These are phyloP conservation scores for Aspergillus floridensis DNA, from an alignment of 2,329 filamentous ascomycete genomes.

Conservation along the genomic window DNA sequence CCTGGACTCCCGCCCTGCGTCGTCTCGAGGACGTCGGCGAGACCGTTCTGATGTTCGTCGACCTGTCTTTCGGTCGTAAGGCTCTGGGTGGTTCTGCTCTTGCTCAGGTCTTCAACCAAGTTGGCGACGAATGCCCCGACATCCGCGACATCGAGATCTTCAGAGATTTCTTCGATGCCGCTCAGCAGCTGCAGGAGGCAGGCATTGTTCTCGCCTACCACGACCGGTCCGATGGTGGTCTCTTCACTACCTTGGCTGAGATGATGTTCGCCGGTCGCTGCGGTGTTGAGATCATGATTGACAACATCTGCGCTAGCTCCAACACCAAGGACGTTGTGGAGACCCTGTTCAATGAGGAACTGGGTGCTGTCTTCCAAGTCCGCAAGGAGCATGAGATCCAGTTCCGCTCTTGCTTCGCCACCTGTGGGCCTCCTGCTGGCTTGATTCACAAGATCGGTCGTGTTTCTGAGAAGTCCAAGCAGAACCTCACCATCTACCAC, in stretches of 20 bases:
- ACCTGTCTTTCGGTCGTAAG: constrained; percentile 76
- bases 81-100: constrained; percentile 87
- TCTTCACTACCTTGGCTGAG: constrained; percentile 86
- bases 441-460: constrained; percentile 81
- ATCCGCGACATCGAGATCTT: constrained; percentile 77
- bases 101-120: constrained; percentile 81
- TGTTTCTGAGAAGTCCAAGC: constrained; percentile 65
- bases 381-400: constrained; percentile 77
- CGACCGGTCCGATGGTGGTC: constrained; percentile 87
- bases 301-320: constrained; percentile 60
- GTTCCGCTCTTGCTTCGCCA: constrained; percentile 88
- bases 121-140: constrained; percentile 83
- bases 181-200: constrained; percentile 64
- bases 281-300: constrained; percentile 80
- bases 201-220: constrained; percentile 87
- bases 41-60: constrained; percentile 83
- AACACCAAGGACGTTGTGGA: constrained; percentile 66
- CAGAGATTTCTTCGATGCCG: constrained; percentile 87
- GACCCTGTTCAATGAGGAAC: constrained; percentile 90
- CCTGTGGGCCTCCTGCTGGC: constrained; percentile 77
- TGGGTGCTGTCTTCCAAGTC: constrained; percentile 94
- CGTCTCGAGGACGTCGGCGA: constrained; percentile 84
- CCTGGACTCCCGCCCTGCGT: constrained; percentile 89
- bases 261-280: constrained; percentile 98
- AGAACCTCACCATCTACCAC: constrained; percentile 73